Percentiles rank a stretch among this genome's conserved stretches.
phyloP scores from a whole-genome alignment of 2,329 filamentous ascomycete species.

The Colletotrichum neosansevieriae region DNA sequence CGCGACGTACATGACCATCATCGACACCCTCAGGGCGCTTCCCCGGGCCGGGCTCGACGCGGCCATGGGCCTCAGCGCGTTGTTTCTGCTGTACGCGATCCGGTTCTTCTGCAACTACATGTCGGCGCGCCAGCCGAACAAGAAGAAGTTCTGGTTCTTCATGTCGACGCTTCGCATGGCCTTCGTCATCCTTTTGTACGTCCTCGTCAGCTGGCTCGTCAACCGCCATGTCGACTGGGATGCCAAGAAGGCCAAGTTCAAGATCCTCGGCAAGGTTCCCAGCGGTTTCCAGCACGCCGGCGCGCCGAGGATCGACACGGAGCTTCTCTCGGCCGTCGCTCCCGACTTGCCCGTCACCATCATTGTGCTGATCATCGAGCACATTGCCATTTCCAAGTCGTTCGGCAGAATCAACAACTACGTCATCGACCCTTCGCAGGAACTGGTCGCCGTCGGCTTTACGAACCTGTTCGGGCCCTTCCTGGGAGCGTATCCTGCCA shows the following conservation, averaged over 20 bases:
- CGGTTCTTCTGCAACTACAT: constrained; percentile 71
- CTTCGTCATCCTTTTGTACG: constrained; percentile 85
- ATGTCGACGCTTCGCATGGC: constrained; percentile 81
- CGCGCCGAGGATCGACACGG: constrained; percentile 70
- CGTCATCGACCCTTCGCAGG: constrained; percentile 81
- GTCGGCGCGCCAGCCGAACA: constrained; percentile 75
- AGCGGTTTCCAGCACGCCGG: constrained; percentile 79
- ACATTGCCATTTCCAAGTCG: constrained; percentile 86
- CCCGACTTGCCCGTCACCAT: constrained; percentile 78
- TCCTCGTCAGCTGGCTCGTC: constrained; percentile 78
- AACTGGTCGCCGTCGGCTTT: constrained; percentile 82
- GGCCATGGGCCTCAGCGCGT: constrained; percentile 76
- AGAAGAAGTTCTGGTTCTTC: constrained; percentile 82
- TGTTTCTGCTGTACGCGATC: constrained; percentile 75
- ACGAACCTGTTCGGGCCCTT: constrained; percentile 82
- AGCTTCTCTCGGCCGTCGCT: constrained; percentile 72
- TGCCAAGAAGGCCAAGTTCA: constrained; percentile 67
- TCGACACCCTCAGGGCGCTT: constrained; percentile 56
- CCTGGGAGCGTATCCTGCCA: constrained; percentile 66
- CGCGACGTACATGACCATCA: constrained; percentile 58
- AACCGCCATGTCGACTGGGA: constrained; percentile 68
- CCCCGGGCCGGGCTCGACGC: constrained; percentile 70
- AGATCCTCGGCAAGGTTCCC: constrained; percentile 76
- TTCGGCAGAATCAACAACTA: constrained; percentile 86
- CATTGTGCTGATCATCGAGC: constrained; percentile 84